Percentiles rank a stretch among this genome's conserved stretches.
phyloP scores from a whole-genome alignment of 495 filamentous ascomycete species.

The Penicillium malachiteum region DNA sequence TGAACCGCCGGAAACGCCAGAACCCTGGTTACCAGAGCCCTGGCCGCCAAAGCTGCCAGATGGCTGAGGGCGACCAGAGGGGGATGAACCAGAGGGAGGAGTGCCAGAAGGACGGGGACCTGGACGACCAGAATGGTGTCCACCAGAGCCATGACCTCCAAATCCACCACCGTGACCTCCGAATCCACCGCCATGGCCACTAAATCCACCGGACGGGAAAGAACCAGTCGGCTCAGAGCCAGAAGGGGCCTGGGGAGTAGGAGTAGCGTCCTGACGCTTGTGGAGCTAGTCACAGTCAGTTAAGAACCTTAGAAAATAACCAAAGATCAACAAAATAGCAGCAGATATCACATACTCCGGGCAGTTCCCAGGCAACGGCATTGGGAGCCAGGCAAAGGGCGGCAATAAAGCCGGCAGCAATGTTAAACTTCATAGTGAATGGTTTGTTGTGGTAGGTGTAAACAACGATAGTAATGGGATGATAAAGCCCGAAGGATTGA shows the following conservation, averaged over 20 bases:
- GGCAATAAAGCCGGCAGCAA: constrained; percentile 28
- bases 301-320: not conserved
- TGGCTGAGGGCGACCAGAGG: not conserved
- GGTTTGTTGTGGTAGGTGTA: constrained; percentile 7
- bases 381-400: constrained; percentile 26
- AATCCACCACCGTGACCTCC: not conserved
- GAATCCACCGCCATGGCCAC: not conserved
- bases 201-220: not conserved
- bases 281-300: not conserved
- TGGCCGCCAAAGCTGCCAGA: not conserved
- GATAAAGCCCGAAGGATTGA: not conserved
- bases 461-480: constrained; percentile 2
- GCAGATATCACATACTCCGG: constrained; percentile 3
- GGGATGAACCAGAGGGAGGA: not conserved
- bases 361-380: constrained; percentile 19
- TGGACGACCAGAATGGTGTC: not conserved
- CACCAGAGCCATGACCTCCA: not conserved
- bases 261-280: constrained; percentile 10
- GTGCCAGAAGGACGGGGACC: not conserved
- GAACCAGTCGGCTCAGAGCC: constrained; percentile 2
- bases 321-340: not conserved
- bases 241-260: constrained; percentile 6
- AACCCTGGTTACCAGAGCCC: not conserved
- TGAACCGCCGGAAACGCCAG: not conserved
- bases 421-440: constrained; percentile 35